Evolutionary conservation across 2,329 filamentous ascomycete genomes (phyloP).

Genomic region (Sclerotinia sclerotiorum): DNA sequence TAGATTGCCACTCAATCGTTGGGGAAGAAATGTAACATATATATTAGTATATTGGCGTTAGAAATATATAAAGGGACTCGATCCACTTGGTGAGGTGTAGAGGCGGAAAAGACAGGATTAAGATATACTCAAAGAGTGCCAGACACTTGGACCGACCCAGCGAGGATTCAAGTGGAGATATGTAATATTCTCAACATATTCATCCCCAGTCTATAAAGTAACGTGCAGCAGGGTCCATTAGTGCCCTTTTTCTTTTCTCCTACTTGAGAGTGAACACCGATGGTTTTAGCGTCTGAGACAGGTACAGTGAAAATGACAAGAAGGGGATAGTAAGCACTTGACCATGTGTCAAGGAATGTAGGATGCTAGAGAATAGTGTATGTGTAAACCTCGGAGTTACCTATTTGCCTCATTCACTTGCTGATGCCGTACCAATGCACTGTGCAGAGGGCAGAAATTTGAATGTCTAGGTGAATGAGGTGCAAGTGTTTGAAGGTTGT

Average conservation of each 20-base stretch:
- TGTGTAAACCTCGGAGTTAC: neutral
- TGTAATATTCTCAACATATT: slow-evolving; percentile 26
- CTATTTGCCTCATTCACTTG: slow-evolving; percentile 13
- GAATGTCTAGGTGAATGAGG: neutral
- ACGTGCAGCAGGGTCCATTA: slow-evolving; percentile 27
- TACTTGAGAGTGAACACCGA: slow-evolving; percentile 23
- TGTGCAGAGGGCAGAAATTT: neutral
- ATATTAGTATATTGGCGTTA: slow-evolving; percentile 22
- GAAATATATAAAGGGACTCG: slow-evolving; percentile 28
- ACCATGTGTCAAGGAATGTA: neutral
- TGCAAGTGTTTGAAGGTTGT: slow-evolving; percentile 17
- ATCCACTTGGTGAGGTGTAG: slow-evolving; percentile 28
- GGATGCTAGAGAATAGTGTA: neutral
- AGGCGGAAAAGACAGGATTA: slow-evolving; percentile 25
- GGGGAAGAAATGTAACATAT: slow-evolving; percentile 18
- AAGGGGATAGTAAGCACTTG: slow-evolving; percentile 10
- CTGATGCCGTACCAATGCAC: neutral
- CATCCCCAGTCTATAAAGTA: slow-evolving; percentile 30
- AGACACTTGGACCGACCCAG: slow-evolving; percentile 31
- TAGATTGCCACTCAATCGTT: slow-evolving; percentile 16
- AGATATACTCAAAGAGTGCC: slow-evolving; percentile 32
- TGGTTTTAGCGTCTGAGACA: slow-evolving; percentile 36
- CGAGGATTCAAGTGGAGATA: slow-evolving; percentile 27
- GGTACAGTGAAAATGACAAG: slow-evolving; percentile 20
- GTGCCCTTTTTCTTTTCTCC: slow-evolving; percentile 9